phyloP scores from a whole-genome alignment of 2,329 filamentous ascomycete genomes.

The Diplodia scrobiculata region DNA sequence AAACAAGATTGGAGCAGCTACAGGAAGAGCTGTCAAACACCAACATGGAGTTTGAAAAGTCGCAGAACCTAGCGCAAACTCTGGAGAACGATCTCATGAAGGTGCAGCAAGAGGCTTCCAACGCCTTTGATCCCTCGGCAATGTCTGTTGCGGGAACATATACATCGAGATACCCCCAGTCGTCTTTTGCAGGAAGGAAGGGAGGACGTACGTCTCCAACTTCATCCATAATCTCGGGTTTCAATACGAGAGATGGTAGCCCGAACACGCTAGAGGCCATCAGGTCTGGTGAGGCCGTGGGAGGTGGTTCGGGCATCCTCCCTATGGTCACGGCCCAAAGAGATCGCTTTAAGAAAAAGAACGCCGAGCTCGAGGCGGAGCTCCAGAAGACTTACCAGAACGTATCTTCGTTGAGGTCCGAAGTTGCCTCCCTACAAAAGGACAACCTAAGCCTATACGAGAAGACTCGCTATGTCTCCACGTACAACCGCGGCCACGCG shows the following conservation, averaged over 20 bases:
- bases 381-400: slow-evolving; percentile 79
- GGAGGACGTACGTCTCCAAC: slow-evolving; percentile 81
- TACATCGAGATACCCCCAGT: slow-evolving; percentile 73
- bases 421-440: slow-evolving; percentile 88
- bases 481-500: slow-evolving; percentile 76
- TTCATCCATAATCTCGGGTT: slow-evolving; percentile 97
- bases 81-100: slow-evolving; percentile 88
- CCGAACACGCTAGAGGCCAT: slow-evolving; percentile 55
- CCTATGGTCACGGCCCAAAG: slow-evolving; percentile 98
- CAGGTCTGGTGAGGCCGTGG: slow-evolving; percentile 66
- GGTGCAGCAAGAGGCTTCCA: slow-evolving; percentile 81
- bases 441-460: slow-evolving; percentile 96
- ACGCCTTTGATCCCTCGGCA: slow-evolving; percentile 78
- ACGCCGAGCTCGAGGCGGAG: slow-evolving; percentile 85
- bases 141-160: slow-evolving; percentile 94
- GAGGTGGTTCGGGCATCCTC: slow-evolving; percentile 81
- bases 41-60: slow-evolving; percentile 82
- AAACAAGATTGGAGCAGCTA: slow-evolving; percentile 73
- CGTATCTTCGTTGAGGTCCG: slow-evolving; percentile 83
- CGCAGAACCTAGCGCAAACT: slow-evolving; percentile 80
- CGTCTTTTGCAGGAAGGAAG: slow-evolving; percentile 58
- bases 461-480: slow-evolving; percentile 94
- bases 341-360: slow-evolving; percentile 97
- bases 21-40: slow-evolving; percentile 82
- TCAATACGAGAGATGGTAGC: slow-evolving; percentile 56